phyloP scores from a whole-genome alignment of 1,284 basidiomycete genomes.

The Neotropicomus parvogracilis region DNA sequence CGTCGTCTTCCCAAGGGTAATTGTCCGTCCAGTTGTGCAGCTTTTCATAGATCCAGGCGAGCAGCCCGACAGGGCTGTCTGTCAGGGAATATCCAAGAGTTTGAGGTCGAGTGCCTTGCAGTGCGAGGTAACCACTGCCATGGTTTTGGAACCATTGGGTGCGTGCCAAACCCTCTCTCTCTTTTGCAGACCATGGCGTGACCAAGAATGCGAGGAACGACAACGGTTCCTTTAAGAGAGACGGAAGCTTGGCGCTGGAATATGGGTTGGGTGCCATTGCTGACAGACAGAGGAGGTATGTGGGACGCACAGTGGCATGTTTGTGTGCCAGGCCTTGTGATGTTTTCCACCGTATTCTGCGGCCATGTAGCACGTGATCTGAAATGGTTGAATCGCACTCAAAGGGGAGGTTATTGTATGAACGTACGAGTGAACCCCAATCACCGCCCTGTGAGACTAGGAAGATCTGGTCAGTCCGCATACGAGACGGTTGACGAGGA shows the following conservation, averaged over 20 bases:
- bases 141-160: constrained; percentile 29
- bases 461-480: background rate
- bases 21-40: constrained; percentile 47
- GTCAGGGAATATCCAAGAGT: constrained; percentile 52
- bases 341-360: constrained; percentile 39
- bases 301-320: constrained; percentile 16
- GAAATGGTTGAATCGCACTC: background rate
- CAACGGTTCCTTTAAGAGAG: constrained; percentile 25
- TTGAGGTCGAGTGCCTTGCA: constrained; percentile 52
- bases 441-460: constrained; percentile 55
- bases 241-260: constrained; percentile 27
- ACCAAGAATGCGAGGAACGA: constrained; percentile 25
- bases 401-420: background rate
- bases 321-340: constrained; percentile 46
- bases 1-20: constrained; percentile 50
- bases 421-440: constrained; percentile 43
- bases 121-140: constrained; percentile 39
- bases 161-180: constrained; percentile 37
- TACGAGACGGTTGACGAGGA: background rate
- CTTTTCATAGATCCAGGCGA: constrained; percentile 62
- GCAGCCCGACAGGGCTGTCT: constrained; percentile 53
- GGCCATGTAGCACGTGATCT: constrained; percentile 44
- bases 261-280: background rate
- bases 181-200: constrained; percentile 33
- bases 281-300: background rate